phyloP scores from a whole-genome alignment of 768 basidiomycete species.

The Paxillus involutus region DNA sequence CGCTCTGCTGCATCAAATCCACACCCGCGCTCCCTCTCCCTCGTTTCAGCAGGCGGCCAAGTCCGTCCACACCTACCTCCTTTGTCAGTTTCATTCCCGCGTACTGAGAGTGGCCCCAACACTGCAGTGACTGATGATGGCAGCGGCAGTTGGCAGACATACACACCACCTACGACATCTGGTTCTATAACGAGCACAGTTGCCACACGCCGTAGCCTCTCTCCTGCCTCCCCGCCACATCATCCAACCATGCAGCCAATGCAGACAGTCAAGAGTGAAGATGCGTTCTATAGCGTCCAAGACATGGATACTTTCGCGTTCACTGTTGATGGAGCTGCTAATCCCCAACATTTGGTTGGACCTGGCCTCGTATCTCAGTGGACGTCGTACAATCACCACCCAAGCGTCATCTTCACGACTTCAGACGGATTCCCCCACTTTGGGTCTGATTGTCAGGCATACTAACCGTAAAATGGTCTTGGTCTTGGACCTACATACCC shows the following conservation, averaged over 20 bases:
- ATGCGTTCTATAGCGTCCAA: constrained; percentile 40
- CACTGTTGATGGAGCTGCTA: constrained; percentile 24
- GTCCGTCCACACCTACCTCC: constrained; percentile 51
- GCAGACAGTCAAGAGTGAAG: constrained; percentile 34
- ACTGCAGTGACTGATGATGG: constrained; percentile 50
- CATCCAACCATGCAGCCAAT: constrained; percentile 3
- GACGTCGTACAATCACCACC: constrained; percentile 28
- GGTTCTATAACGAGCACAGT: constrained; percentile 46
- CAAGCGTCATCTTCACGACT: constrained; percentile 32
- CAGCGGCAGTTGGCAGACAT: constrained; percentile 57
- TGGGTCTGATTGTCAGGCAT: constrained; percentile 41
- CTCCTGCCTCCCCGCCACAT: constrained; percentile 26
- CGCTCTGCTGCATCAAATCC: constrained; percentile 3
- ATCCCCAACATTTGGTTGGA: constrained; percentile 13
- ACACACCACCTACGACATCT: constrained; percentile 61
- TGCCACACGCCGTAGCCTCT: constrained; percentile 41
- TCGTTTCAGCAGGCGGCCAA: constrained; percentile 34
- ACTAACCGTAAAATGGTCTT: constrained; percentile 24
- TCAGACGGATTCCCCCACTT: constrained; percentile 42
- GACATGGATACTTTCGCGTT: constrained; percentile 57
- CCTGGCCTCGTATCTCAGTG: constrained; percentile 16
- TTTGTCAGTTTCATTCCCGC: constrained; percentile 37
- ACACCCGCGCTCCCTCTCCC: constrained; percentile 24
- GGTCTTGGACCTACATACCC: neutral
- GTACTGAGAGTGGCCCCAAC: constrained; percentile 52